phyloP scores from a whole-genome alignment of 176 grass and related monocot genomes.

The Bromus sterilis region DNA sequence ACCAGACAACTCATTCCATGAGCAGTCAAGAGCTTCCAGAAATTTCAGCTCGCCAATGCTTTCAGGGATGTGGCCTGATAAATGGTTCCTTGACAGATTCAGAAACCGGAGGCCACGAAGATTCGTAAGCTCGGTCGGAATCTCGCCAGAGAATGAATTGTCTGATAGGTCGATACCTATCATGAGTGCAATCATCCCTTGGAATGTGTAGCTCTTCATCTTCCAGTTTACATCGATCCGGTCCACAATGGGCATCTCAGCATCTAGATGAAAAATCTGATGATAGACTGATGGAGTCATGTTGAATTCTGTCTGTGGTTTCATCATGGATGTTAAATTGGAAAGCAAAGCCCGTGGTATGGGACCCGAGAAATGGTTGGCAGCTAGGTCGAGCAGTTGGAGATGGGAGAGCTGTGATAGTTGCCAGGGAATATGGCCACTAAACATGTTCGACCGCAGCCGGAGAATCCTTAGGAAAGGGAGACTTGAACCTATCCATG shows the following conservation, averaged over 20 bases:
- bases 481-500: constrained; percentile 22
- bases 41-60: constrained; percentile 13
- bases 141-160: constrained; percentile 10
- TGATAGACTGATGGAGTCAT: not conserved
- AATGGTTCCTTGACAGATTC: constrained; percentile 25
- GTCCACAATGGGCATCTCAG: not conserved
- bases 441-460: constrained; percentile 23
- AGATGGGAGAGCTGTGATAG: constrained; percentile 22
- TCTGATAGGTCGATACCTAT: not conserved
- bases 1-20: constrained; percentile 26
- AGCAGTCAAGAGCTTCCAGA: constrained; percentile 26
- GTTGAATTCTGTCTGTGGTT: constrained; percentile 26
- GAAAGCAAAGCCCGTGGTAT: not conserved
- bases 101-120: constrained; percentile 4
- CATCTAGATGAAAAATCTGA: constrained; percentile 9
- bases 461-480: constrained; percentile 32
- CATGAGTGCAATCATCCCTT: not conserved
- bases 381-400: constrained; percentile 31
- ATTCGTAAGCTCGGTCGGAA: not conserved
- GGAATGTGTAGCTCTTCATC: constrained; percentile 10
- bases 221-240: constrained; percentile 22
- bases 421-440: constrained; percentile 25
- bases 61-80: not conserved
- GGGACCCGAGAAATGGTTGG: constrained; percentile 20
- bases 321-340: constrained; percentile 24